Percentiles rank a stretch among this genome's conserved stretches.
Conservation (phyloP, 2,329 filamentous ascomycete genomes). For the Cercospora berteroae region DNA sequence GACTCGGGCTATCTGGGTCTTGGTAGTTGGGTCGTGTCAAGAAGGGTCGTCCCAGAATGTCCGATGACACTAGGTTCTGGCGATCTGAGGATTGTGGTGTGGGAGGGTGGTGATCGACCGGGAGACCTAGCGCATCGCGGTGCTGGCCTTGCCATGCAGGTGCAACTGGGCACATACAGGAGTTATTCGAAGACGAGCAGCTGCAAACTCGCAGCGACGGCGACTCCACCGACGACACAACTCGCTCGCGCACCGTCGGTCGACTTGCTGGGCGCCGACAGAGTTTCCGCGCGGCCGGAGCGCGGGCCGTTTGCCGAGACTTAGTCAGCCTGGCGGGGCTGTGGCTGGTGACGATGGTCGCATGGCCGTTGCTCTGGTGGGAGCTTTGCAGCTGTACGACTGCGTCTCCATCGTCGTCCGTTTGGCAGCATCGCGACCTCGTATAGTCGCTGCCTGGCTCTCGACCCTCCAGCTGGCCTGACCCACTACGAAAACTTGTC, state of each 20-base stretch:
- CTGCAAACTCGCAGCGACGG: background rate
- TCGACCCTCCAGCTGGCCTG: slow-evolving; percentile 3
- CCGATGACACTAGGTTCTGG: slow-evolving; percentile 3
- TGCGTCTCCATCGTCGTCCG: background rate
- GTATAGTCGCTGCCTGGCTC: slow-evolving; percentile 8
- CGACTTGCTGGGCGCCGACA: background rate
- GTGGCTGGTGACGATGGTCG: background rate
- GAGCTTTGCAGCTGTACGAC: background rate
- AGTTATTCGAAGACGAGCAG: background rate
- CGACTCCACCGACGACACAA: background rate
- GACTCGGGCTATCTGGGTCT: background rate
- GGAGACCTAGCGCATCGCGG: background rate
- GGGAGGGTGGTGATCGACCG: background rate
- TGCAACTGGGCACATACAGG: background rate
- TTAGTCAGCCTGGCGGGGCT: background rate
- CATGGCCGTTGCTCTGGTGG: background rate
- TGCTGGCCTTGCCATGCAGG: background rate
- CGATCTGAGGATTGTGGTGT: background rate
- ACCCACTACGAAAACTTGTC: background rate
- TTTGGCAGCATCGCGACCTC: background rate
- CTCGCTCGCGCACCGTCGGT: background rate
- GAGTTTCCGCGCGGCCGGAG: background rate
- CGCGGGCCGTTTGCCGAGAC: background rate
- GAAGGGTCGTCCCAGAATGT: background rate
- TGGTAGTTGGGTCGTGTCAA: background rate